These are phyloP conservation scores for Asterophora lycoperdoides DNA, from an alignment of 768 basidiomycete genomes.

Conservation along the genomic window DNA sequence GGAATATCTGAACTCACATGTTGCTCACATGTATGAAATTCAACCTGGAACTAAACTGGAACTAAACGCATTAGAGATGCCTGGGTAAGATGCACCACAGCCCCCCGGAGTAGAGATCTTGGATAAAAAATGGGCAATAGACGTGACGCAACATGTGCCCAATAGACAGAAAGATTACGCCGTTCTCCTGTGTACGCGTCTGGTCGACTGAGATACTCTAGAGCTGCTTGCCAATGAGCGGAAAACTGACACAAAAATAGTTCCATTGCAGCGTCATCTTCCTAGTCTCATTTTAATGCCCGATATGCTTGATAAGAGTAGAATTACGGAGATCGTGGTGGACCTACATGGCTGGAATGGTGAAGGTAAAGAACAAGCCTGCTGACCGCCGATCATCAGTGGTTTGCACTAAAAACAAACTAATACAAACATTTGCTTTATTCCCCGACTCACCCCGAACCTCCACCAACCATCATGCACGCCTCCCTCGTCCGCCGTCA, in stretches of 20 bases:
- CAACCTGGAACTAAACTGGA: too few relatives aligned
- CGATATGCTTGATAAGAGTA: background rate
- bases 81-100: too few relatives aligned
- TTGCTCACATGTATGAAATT: too few relatives aligned
- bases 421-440: conserved; percentile 1
- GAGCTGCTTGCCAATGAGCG: too few relatives aligned
- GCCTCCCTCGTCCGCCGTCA: conserved; percentile 81
- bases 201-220: too few relatives aligned
- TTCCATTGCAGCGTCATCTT: too few relatives aligned
- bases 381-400: background rate
- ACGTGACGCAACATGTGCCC: background rate
- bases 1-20: background rate
- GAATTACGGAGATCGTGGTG: conserved; percentile 1
- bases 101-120: background rate
- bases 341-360: too few relatives aligned
- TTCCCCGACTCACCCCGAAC: conserved; percentile 23
- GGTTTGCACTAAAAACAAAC: conserved; percentile 12
- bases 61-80: too few relatives aligned
- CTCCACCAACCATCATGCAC: conserved; percentile 53
- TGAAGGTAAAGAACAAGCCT: background rate
- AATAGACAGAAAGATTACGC: background rate
- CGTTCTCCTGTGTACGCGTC: background rate
- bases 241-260: too few relatives aligned
- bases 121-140: background rate
- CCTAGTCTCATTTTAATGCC: too few relatives aligned